phyloP scores from a whole-genome alignment of 169 alveolate species.

The Miamiensis avidus region DNA sequence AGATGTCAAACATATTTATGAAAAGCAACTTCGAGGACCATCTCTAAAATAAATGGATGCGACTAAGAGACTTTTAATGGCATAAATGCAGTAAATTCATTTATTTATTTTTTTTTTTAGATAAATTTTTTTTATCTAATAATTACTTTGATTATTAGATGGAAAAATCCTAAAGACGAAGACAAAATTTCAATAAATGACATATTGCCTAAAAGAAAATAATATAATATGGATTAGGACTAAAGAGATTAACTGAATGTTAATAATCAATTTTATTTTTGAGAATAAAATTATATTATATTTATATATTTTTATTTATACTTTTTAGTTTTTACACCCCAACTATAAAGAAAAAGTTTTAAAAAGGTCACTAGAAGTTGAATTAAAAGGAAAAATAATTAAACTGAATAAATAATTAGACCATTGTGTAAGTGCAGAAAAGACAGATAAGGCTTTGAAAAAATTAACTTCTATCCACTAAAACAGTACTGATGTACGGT shows the following conservation, averaged over 20 bases:
- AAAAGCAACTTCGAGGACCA: conserved; percentile 35
- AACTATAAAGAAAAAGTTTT: background rate
- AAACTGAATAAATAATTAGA: background rate
- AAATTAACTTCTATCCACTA: background rate
- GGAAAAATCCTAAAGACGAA: no score
- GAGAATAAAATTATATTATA: no score
- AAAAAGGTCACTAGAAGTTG: background rate
- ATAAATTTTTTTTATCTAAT: no score
- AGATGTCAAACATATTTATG: conserved; percentile 23
- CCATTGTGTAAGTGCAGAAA: background rate
- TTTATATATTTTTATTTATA: no score
- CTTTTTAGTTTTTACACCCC: background rate
- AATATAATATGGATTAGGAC: background rate
- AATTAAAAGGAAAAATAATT: background rate
- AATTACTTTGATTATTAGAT: no score
- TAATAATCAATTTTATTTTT: no score
- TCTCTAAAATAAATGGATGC: conserved; percentile 51
- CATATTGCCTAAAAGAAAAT: background rate
- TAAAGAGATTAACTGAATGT: background rate
- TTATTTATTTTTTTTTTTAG: background rate
- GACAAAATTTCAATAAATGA: background rate
- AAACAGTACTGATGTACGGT: background rate
- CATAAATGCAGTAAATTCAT: background rate
- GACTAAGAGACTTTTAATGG: conserved; percentile 25
- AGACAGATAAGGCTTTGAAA: background rate